These are phyloP conservation scores for Asterella californica DNA, from an alignment of 225 moss, liverwort and hornwort genomes.

Conservation along the genomic window DNA sequence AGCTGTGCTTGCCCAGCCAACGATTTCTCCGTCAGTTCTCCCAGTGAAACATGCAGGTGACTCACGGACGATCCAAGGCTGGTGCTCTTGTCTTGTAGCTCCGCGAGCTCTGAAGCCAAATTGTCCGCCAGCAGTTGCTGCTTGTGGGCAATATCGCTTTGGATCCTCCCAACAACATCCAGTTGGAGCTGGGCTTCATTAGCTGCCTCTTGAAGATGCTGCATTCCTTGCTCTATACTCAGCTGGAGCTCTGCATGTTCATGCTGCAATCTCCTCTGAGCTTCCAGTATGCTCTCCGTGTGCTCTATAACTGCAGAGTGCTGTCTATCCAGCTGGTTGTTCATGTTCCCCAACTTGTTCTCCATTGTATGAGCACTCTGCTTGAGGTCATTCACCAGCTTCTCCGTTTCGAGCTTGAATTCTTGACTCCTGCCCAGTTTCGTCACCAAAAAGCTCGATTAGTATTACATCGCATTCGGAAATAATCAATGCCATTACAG, in stretches of 20 bases:
- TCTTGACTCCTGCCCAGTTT: slow-evolving; percentile 66
- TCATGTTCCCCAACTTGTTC: slow-evolving; percentile 56
- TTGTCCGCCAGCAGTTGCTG: slow-evolving; percentile 31
- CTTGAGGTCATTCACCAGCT: slow-evolving; percentile 78
- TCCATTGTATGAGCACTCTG: slow-evolving; percentile 67
- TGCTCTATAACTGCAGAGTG: slow-evolving; percentile 30
- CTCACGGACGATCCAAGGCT: slow-evolving; percentile 1
- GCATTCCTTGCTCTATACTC: slow-evolving; percentile 31
- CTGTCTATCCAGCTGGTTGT: slow-evolving; percentile 37
- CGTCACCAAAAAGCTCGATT: neutral
- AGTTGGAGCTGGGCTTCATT: slow-evolving; percentile 30
- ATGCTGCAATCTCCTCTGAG: slow-evolving; percentile 31
- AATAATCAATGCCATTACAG: too few relatives aligned
- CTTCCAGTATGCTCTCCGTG: slow-evolving; percentile 29
- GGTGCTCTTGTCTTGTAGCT: slow-evolving; percentile 32
- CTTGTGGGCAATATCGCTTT: slow-evolving; percentile 26
- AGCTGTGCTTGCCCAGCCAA: slow-evolving; percentile 58
- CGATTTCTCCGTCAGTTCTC: slow-evolving; percentile 46
- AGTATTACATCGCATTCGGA: too few relatives aligned
- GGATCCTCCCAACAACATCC: slow-evolving; percentile 23
- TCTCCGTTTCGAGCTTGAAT: slow-evolving; percentile 82
- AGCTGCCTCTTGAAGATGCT: slow-evolving; percentile 29
- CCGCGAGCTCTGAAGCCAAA: slow-evolving; percentile 24
- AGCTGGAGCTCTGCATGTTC: slow-evolving; percentile 37
- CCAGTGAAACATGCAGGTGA: slow-evolving; percentile 16